phyloP scores from a whole-genome alignment of 2,329 filamentous ascomycete species.

The Aaosphaeria arxii region DNA sequence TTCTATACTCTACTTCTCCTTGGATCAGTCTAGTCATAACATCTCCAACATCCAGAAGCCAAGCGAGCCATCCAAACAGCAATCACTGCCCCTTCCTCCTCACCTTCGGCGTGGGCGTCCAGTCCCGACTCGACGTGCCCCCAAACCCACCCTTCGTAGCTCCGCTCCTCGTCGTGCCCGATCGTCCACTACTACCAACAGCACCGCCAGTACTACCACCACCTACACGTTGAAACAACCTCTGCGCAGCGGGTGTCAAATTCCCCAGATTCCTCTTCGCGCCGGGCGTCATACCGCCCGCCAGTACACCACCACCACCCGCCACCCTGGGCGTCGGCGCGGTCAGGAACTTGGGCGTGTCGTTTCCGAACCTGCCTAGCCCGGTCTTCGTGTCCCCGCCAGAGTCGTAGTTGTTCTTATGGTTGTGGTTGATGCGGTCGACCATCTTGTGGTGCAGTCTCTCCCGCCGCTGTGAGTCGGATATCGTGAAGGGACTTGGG shows the following conservation, averaged over 20 bases:
- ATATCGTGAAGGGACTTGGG: slow-evolving; percentile 64
- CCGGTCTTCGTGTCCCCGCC: background rate
- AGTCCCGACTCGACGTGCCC: slow-evolving; percentile 13
- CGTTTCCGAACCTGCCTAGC: slow-evolving; percentile 17
- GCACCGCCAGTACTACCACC: slow-evolving; percentile 28
- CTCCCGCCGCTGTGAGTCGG: slow-evolving; percentile 72
- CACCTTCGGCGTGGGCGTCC: slow-evolving; percentile 26
- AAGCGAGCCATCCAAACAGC: no score
- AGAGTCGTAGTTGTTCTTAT: slow-evolving; percentile 47
- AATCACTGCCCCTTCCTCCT: slow-evolving; percentile 14
- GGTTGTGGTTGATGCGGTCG: slow-evolving; percentile 71
- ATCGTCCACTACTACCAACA: slow-evolving; percentile 17
- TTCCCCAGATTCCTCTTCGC: slow-evolving; percentile 53
- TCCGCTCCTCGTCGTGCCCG: slow-evolving; percentile 1
- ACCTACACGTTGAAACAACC: slow-evolving; percentile 40
- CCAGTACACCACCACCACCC: slow-evolving; percentile 31
- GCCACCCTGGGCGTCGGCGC: slow-evolving; percentile 68
- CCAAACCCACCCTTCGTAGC: slow-evolving; percentile 3
- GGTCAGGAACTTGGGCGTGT: slow-evolving; percentile 64
- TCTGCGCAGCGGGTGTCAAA: slow-evolving; percentile 69
- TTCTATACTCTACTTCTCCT: background rate
- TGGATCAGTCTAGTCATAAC: background rate
- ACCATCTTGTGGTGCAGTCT: slow-evolving; percentile 83
- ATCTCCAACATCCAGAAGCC: no score
- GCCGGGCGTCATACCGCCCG: slow-evolving; percentile 30